Percentiles rank a stretch among this genome's conserved stretches.
These are phyloP conservation scores for Colletotrichum aenigma DNA, from an alignment of 2,329 filamentous ascomycete species.

Conservation along the genomic window DNA sequence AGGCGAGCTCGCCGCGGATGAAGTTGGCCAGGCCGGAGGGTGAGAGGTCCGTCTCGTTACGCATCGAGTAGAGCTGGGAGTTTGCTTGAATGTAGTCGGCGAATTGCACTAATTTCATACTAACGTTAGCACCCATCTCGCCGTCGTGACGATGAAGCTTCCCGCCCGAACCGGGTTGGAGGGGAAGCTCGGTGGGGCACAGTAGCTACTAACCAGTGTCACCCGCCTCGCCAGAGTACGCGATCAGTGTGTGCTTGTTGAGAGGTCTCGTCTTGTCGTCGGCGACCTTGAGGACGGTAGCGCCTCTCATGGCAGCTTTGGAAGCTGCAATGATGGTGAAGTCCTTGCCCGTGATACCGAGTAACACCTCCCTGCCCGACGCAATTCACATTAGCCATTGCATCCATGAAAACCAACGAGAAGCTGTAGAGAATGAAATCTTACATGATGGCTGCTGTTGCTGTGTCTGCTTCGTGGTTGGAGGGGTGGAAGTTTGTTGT, in stretches of 20 bases:
- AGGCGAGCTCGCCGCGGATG: conserved; percentile 90
- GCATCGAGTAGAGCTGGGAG: conserved; percentile 97
- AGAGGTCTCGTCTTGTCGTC: conserved; percentile 96
- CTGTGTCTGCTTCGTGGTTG: background rate
- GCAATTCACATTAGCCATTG: conserved; percentile 17
- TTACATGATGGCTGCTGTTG: conserved; percentile 31
- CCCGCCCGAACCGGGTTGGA: background rate
- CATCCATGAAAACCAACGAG: background rate
- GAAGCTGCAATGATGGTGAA: conserved; percentile 97
- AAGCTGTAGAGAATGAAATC: conserved; percentile 6
- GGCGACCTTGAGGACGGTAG: conserved; percentile 90
- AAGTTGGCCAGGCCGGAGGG: conserved; percentile 90
- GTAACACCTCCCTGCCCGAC: conserved; percentile 83
- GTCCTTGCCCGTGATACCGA: conserved; percentile 99
- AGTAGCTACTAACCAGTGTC: conserved; percentile 73
- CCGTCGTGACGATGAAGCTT: background rate
- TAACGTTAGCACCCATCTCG: conserved; percentile 9
- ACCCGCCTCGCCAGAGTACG: conserved; percentile 93
- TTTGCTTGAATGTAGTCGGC: conserved; percentile 99
- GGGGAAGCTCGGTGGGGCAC: background rate
- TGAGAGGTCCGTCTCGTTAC: conserved; percentile 90
- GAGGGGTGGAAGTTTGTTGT: background rate
- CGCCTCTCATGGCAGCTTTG: conserved; percentile 97
- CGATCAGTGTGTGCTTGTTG: conserved; percentile 94
- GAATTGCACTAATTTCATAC: conserved; percentile 77